Percentiles rank a stretch among this genome's conserved stretches.
Conservation (phyloP, 2,329 filamentous ascomycete species). For the Cladophialophora yegresii region DNA sequence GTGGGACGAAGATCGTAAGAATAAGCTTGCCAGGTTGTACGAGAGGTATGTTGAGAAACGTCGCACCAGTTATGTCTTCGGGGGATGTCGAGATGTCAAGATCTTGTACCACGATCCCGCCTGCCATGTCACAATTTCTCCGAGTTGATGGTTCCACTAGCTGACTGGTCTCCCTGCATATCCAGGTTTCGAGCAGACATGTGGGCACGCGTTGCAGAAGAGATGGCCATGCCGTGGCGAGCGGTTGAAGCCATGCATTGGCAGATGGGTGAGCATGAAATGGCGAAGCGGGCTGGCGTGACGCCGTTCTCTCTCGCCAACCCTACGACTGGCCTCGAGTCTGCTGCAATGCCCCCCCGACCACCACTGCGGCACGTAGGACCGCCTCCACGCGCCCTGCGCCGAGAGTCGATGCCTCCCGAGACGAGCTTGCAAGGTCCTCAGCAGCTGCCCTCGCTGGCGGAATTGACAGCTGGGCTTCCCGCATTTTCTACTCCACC, state of each 20-base stretch:
- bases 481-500: slow-evolving; percentile 48
- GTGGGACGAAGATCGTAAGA: slow-evolving; percentile 97
- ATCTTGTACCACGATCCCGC: slow-evolving; percentile 10
- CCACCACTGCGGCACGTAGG: slow-evolving; percentile 21
- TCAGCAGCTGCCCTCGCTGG: slow-evolving; percentile 47
- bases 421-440: slow-evolving; percentile 43
- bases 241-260: slow-evolving; percentile 98
- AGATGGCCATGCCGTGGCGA: slow-evolving; percentile 93
- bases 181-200: slow-evolving; percentile 92
- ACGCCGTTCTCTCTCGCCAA: slow-evolving; percentile 75
- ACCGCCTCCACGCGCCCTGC: slow-evolving; percentile 39
- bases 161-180: slow-evolving; percentile 6
- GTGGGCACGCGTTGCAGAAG: slow-evolving; percentile 94
- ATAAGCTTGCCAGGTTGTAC: slow-evolving; percentile 90
- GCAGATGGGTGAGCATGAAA: slow-evolving; percentile 90
- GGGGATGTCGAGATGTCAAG: slow-evolving; percentile 4
- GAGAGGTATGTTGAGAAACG: slow-evolving; percentile 69
- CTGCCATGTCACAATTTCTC: slow-evolving; percentile 10
- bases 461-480: slow-evolving; percentile 51
- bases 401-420: slow-evolving; percentile 43
- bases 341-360: slow-evolving; percentile 22
- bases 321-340: slow-evolving; percentile 33
- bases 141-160: slow-evolving; percentile 2
- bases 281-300: slow-evolving; percentile 88
- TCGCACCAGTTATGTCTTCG: slow-evolving; percentile 29